phyloP scores from a whole-genome alignment of 2,329 filamentous ascomycete species.

The Pseudocercospora pini-densiflorae region DNA sequence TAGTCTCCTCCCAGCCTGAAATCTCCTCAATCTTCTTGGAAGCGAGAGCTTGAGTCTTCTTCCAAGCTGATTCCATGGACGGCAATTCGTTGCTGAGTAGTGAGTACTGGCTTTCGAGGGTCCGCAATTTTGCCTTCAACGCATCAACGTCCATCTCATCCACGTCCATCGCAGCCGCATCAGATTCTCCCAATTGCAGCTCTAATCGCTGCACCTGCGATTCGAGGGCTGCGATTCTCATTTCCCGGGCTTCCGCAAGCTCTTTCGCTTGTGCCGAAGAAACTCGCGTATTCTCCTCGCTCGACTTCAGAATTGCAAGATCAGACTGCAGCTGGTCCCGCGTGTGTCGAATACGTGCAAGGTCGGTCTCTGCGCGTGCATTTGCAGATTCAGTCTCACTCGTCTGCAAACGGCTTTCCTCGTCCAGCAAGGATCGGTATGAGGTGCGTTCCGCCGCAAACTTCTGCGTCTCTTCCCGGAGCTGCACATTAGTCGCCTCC shows the following conservation, averaged over 20 bases:
- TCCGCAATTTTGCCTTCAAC: constrained; percentile 72
- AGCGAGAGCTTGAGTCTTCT: constrained; percentile 81
- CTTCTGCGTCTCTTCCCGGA: constrained; percentile 84
- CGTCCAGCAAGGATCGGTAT: constrained; percentile 80
- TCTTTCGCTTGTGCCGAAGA: constrained; percentile 78
- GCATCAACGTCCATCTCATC: constrained; percentile 70
- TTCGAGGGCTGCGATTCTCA: constrained; percentile 80
- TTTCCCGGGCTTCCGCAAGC: constrained; percentile 76
- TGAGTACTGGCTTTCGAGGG: constrained; percentile 77
- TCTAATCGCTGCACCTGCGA: constrained; percentile 76
- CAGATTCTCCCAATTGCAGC: constrained; percentile 56
- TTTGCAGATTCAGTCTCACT: constrained; percentile 83
- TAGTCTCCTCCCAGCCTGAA: constrained; percentile 74
- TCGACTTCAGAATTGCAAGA: constrained; percentile 75
- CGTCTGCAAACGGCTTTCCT: constrained; percentile 73
- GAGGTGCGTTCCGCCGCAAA: constrained; percentile 81
- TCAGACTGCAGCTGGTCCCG: constrained; percentile 88
- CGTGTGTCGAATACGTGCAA: constrained; percentile 80
- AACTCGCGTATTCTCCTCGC: constrained; percentile 74
- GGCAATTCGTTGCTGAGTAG: constrained; percentile 86
- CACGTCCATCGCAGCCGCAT: constrained; percentile 46
- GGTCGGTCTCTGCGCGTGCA: constrained; percentile 78
- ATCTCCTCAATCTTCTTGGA: constrained; percentile 86
- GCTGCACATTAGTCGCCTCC: constrained; percentile 82
- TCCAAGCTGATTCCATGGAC: constrained; percentile 89